Conservation (phyloP, 208 protist species). For the Acanthamoeba triangularis region DNA sequence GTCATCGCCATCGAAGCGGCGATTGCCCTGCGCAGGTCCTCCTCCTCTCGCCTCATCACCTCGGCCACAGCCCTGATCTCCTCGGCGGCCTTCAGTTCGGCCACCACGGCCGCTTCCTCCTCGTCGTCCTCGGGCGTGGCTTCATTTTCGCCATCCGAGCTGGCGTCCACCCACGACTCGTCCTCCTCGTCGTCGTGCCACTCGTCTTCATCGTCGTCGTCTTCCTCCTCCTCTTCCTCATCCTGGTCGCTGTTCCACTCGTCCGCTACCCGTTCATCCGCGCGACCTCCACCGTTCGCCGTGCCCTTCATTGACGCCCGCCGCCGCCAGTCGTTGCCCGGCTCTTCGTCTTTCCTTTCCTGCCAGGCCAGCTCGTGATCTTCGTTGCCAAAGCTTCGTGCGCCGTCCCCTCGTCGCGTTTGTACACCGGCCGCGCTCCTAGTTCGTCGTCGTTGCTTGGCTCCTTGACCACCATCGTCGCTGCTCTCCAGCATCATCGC, state of each 20-base stretch:
- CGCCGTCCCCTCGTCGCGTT: neutral
- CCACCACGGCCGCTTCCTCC: neutral
- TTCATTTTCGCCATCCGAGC: neutral
- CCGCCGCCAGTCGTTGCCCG: neutral
- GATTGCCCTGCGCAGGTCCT: neutral
- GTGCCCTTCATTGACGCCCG: neutral
- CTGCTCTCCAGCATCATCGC: neutral
- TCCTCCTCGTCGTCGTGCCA: conserved; percentile 9
- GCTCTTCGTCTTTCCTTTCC: neutral
- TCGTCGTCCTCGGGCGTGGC: neutral
- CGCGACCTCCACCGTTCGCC: neutral
- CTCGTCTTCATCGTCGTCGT: neutral
- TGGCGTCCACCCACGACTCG: neutral
- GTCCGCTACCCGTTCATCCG: neutral
- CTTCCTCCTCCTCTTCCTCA: neutral
- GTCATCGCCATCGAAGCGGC: neutral
- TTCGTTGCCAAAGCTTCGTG: neutral
- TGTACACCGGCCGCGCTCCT: neutral
- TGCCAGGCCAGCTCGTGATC: neutral
- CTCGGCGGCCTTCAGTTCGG: neutral
- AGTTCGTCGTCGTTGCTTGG: neutral
- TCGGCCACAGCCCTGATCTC: conserved; percentile 3
- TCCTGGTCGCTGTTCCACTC: neutral
- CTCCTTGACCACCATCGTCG: neutral
- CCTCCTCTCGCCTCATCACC: neutral